Percentiles rank a stretch among this genome's conserved stretches.
Conservation (phyloP, 2,329 filamentous ascomycete species). For the Esteya vermicola region DNA sequence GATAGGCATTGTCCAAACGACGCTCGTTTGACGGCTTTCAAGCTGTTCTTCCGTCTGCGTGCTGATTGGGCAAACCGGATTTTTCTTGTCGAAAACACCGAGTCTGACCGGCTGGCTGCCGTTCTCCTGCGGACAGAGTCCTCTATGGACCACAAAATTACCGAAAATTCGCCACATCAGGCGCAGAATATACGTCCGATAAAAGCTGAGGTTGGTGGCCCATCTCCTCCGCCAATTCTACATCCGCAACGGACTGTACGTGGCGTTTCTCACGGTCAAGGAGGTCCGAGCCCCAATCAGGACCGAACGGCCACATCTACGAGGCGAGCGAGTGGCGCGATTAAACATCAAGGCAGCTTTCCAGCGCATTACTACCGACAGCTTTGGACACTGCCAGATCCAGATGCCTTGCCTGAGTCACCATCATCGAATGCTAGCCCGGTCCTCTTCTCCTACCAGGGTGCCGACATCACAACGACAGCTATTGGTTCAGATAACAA, state of each 20-base stretch:
- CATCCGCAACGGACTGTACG: conserved; percentile 14
- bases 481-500: background rate
- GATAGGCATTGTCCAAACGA: conserved; percentile 47
- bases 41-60: conserved; percentile 66
- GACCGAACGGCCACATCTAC: conserved; percentile 14
- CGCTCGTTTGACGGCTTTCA: conserved; percentile 60
- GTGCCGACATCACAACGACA: background rate
- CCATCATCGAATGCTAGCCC: conserved; percentile 32
- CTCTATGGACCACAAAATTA: conserved; percentile 33
- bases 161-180: conserved; percentile 34
- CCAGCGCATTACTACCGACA: conserved; percentile 27
- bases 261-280: conserved; percentile 38
- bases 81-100: conserved; percentile 54
- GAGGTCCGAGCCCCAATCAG: conserved; percentile 4
- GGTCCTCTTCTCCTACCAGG: conserved; percentile 30
- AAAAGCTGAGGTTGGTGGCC: conserved; percentile 26
- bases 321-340: conserved; percentile 28
- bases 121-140: conserved; percentile 52
- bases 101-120: conserved; percentile 59
- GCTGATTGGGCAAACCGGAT: conserved; percentile 70
- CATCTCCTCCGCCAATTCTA: conserved; percentile 22
- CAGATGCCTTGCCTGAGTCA: conserved; percentile 35
- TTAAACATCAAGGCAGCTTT: conserved; percentile 11
- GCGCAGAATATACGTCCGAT: conserved; percentile 23
- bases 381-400: conserved; percentile 45